Conservation (phyloP, 768 basidiomycete genomes). For the Serendipita sp. region DNA sequence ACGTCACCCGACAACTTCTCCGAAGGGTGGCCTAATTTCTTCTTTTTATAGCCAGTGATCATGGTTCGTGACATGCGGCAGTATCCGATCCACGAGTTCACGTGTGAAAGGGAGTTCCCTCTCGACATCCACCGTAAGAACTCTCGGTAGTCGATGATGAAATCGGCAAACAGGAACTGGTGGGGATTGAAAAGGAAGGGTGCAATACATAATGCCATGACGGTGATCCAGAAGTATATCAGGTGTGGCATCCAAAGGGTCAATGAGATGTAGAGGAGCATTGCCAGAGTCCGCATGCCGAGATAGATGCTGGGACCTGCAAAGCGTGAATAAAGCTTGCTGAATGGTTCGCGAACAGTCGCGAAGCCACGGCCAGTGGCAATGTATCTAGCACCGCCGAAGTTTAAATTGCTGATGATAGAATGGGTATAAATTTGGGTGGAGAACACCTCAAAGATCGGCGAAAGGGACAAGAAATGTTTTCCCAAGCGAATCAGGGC, state of each 20-base stretch:
- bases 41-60: conserved; percentile 99
- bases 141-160: conserved; percentile 92
- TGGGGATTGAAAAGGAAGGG: conserved; percentile 99
- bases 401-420: conserved; percentile 89
- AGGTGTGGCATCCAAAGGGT: conserved; percentile 82
- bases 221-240: conserved; percentile 97
- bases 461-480: conserved; percentile 87
- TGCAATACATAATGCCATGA: conserved; percentile 76
- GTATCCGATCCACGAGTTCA: conserved; percentile 98
- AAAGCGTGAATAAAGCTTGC: conserved; percentile 91
- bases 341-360: conserved; percentile 86
- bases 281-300: conserved; percentile 81
- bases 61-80: conserved; percentile 94
- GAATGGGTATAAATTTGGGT: conserved; percentile 98
- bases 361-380: conserved; percentile 98
- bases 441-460: conserved; percentile 93
- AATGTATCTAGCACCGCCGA: conserved; percentile 96
- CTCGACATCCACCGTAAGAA: conserved; percentile 98
- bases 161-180: conserved; percentile 94
- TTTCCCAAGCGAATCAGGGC: conserved; percentile 83
- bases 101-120: conserved; percentile 92
- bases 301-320: conserved; percentile 97
- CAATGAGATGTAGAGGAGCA: conserved; percentile 87
- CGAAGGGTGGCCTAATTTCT: conserved; percentile 88
- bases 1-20: conserved; percentile 93